Base-by-base conservation (phyloP, 192 early-diverging fungal genomes). In the Linnemannia hyalina region DNA sequence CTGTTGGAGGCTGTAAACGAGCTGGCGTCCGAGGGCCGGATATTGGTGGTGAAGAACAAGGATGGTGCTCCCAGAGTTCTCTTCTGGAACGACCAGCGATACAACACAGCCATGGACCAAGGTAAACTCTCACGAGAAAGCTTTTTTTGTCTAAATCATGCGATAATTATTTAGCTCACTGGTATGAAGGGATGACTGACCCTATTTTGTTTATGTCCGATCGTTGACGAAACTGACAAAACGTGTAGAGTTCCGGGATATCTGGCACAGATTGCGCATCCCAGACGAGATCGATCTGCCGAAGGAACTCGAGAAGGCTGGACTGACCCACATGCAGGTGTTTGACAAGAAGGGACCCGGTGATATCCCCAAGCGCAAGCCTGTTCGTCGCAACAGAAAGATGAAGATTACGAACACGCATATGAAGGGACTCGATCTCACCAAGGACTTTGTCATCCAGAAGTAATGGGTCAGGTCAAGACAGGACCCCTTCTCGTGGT, bases 381-480 rank as follows among this genome's bases (percentile, higher is more conserved):
- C 90, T 18, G 93, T 92, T 54, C 91, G 92, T 29, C 68, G 91
- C 23, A 91, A 91, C 79, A 88, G 95, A 41, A 95, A 93, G 76
- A 92, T 94, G 68, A 95, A 95, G 80, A 94, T 96, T 75, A 95
- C 93, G 4, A 96, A 96, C 76, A 96, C 94, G 38, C 96, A 96
- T 83, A 90, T 96, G 89, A 89, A 89, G 42, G 92, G 90, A 49
- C 90, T 96, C 46, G 94, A 96, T 90, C 82, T 96, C 11, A 94
- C 95, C 15, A 95, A 94, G 82, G 94, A 95, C 83, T 94, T 93
- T 79, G 91, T 91, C 2, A 32, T 86, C 7, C 84, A 80, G 47
- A 86, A 86, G 63, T 86, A 71, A 16, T 20, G 18, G 49, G 2
- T 20, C 18, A 52, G 6, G 18, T 18, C 49, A 77, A 9, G 32